phyloP scores from a whole-genome alignment of 805 yeast species.

The Naumovozyma baii region DNA sequence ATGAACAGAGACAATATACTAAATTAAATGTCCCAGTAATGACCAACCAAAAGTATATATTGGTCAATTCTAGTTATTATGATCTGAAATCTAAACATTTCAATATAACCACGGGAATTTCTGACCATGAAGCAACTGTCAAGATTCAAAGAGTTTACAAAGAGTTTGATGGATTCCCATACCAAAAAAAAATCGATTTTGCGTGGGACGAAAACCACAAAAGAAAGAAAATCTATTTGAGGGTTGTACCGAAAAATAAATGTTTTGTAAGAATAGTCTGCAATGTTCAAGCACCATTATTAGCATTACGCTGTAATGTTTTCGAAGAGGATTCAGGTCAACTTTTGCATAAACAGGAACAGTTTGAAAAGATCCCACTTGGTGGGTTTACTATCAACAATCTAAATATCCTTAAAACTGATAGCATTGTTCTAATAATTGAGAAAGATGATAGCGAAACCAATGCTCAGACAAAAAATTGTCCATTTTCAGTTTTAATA shows the following conservation, averaged over 20 bases:
- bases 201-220: constrained; percentile 7
- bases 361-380: constrained; percentile 1
- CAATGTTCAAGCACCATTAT: neutral
- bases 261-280: constrained; percentile 18
- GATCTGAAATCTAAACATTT: neutral
- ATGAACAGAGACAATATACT: constrained; percentile 6
- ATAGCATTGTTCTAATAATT: neutral
- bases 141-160: constrained; percentile 8
- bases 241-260: constrained; percentile 2
- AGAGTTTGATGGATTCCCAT: constrained; percentile 19
- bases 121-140: neutral
- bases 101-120: constrained; percentile 6
- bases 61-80: constrained; percentile 15
- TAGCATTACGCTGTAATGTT: constrained; percentile 13
- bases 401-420: neutral
- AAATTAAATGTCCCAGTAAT: constrained; percentile 9
- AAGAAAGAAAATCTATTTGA: constrained; percentile 7
- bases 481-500: neutral
- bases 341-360: constrained; percentile 6
- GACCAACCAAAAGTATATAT: constrained; percentile 15
- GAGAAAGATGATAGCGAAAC: neutral
- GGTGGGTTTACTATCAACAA: neutral
- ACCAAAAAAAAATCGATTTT: constrained; percentile 8
- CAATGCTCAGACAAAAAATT: neutral
- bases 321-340: constrained; percentile 13